Conservation (phyloP, 495 filamentous ascomycete genomes). For the Neurospora sp. region DNA sequence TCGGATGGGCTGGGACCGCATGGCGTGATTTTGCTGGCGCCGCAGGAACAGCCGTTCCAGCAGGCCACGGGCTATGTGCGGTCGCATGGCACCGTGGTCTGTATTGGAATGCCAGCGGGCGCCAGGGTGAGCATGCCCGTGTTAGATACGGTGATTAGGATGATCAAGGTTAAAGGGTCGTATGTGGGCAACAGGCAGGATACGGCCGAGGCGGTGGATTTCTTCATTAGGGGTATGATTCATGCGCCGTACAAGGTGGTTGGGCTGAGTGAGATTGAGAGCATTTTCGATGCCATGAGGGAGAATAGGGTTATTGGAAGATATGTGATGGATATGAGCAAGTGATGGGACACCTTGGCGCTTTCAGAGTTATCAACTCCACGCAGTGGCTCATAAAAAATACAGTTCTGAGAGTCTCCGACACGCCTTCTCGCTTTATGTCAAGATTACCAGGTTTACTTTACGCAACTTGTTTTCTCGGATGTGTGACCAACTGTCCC, state of each 20-base stretch:
- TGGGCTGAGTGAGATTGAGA: constrained; percentile 60
- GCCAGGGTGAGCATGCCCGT: constrained; percentile 72
- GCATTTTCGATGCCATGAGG: constrained; percentile 63
- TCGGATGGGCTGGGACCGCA: constrained; percentile 70
- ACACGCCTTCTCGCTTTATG: neutral
- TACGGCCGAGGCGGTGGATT: constrained; percentile 72
- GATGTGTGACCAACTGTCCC: neutral
- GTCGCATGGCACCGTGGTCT: constrained; percentile 65
- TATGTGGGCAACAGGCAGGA: constrained; percentile 87
- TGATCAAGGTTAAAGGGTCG: constrained; percentile 82
- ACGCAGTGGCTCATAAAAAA: too few species aligned
- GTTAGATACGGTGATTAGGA: constrained; percentile 68
- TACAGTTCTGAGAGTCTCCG: too few species aligned
- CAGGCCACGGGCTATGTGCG: constrained; percentile 74
- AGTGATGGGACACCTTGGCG: constrained; percentile 11
- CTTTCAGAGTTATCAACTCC: too few species aligned
- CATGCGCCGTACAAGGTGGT: constrained; percentile 73
- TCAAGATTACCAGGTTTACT: neutral
- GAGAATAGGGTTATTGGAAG: constrained; percentile 70
- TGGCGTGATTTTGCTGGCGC: constrained; percentile 74
- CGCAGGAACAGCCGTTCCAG: constrained; percentile 81
- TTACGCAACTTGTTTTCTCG: neutral
- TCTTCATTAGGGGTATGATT: constrained; percentile 73
- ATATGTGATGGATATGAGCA: constrained; percentile 64
- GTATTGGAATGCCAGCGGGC: constrained; percentile 70